These are phyloP conservation scores for Cyclocybe cylindracea DNA, from an alignment of 768 basidiomycete genomes.

Conservation along the genomic window DNA sequence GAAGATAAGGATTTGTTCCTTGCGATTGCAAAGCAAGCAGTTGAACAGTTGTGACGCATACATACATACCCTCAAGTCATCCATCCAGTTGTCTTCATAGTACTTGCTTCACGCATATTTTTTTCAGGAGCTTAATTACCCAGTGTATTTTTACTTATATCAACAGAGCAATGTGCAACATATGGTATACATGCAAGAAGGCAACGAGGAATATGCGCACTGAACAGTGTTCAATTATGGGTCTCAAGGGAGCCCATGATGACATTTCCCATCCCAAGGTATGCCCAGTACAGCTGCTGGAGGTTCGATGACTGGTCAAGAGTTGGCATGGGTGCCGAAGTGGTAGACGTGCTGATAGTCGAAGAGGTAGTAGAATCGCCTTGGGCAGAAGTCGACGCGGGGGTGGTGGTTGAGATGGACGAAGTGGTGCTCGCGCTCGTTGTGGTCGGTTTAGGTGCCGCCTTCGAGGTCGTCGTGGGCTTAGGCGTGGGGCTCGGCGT, in stretches of 20 bases:
- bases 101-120: background rate
- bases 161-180: background rate
- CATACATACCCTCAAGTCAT: background rate
- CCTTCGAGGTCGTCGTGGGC: constrained; percentile 16
- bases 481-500: constrained; percentile 20
- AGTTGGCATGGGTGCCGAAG: background rate
- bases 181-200: too few relatives aligned
- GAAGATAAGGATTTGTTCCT: constrained; percentile 38
- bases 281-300: too few relatives aligned
- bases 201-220: too few relatives aligned
- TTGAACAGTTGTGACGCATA: constrained; percentile 23
- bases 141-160: background rate
- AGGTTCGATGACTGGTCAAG: too few relatives aligned
- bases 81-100: background rate
- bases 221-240: too few relatives aligned
- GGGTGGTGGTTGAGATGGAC: constrained; percentile 5
- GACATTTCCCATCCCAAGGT: too few relatives aligned
- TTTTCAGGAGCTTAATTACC: background rate
- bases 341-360: background rate
- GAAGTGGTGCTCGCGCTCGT: constrained; percentile 12
- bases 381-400: too few relatives aligned
- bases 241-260: too few relatives aligned
- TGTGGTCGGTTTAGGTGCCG: constrained; percentile 17
- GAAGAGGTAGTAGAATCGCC: background rate
- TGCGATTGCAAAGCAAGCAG: constrained; percentile 32